Percentiles rank a stretch among this genome's conserved stretches.
These are phyloP conservation scores for Neltuma alba DNA, from an alignment of 306 rosid genomes.

Conservation along the genomic window DNA sequence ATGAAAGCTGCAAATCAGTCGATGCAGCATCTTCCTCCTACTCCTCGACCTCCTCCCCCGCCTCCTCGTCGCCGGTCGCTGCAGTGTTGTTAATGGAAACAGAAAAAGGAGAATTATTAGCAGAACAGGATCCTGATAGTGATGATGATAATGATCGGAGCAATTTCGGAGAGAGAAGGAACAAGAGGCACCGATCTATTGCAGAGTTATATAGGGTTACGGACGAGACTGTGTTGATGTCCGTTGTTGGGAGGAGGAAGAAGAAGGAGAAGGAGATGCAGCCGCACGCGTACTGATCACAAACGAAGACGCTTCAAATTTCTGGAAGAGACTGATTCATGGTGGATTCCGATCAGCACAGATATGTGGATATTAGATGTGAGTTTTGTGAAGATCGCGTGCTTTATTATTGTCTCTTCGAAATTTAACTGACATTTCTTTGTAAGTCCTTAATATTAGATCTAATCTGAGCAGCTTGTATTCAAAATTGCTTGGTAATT, in stretches of 20 bases:
- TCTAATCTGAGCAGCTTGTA: no score
- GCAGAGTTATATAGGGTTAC: conserved; percentile 29
- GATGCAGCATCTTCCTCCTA: not conserved
- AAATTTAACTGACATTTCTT: no score
- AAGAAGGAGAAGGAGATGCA: not conserved
- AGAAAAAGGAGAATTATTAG: not conserved
- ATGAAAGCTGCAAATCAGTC: not conserved
- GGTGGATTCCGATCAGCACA: no score
- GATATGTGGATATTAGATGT: no score
- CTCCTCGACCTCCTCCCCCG: not conserved
- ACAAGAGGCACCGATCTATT: conserved; percentile 31
- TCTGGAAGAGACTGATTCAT: no score
- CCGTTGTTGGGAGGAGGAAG: not conserved
- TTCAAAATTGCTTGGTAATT: no score
- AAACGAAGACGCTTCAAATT: no score
- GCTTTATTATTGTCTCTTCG: no score
- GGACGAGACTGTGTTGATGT: not conserved
- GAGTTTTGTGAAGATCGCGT: no score
- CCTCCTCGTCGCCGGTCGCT: not conserved
- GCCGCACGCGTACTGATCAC: no score
- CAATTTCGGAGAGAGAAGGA: conserved; percentile 3
- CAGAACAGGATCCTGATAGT: conserved; percentile 31
- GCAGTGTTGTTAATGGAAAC: not conserved
- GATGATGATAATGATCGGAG: not conserved
- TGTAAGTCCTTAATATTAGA: no score